A percentile compares a stretch with the other conserved stretches of the same genome.
Conservation (phyloP, 2,329 filamentous ascomycete species). For the Plectosphaerella cucumerina region DNA sequence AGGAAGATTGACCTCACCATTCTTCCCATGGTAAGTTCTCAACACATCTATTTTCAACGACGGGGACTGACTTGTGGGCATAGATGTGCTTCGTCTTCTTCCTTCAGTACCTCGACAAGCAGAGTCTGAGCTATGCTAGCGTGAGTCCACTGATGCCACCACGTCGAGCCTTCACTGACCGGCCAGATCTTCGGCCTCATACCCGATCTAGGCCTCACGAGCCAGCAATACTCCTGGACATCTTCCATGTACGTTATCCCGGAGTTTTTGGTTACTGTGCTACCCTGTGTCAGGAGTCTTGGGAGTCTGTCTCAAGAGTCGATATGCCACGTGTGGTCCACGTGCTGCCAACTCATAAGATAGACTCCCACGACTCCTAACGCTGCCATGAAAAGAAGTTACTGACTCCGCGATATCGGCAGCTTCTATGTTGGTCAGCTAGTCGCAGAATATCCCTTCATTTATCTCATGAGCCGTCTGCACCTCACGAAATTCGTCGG, state of each 20-base stretch:
- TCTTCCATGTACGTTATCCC: too few relatives aligned
- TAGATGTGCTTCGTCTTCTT: slow-evolving; percentile 38
- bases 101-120: slow-evolving; percentile 42
- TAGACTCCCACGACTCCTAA: too few relatives aligned
- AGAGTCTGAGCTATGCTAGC: slow-evolving; percentile 42
- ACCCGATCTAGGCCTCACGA: slow-evolving; percentile 38
- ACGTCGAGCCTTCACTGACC: neutral
- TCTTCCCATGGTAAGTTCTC: slow-evolving; percentile 20
- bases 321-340: too few relatives aligned
- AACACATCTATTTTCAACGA: neutral
- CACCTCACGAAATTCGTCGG: slow-evolving; percentile 47
- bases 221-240: slow-evolving; percentile 44
- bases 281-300: too few relatives aligned
- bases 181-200: slow-evolving; percentile 37
- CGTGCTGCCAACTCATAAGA: too few relatives aligned
- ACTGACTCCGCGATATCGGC: too few relatives aligned
- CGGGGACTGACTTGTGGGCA: neutral
- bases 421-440: slow-evolving; percentile 33
- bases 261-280: too few relatives aligned
- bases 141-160: slow-evolving; percentile 2
- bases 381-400: too few relatives aligned
- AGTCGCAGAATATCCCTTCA: slow-evolving; percentile 43
- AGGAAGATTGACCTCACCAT: slow-evolving; percentile 27
- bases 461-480: slow-evolving; percentile 45
- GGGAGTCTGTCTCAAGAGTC: too few relatives aligned